Conservation (phyloP, 2,329 filamentous ascomycete species). For the Aureobasidium sp. region DNA sequence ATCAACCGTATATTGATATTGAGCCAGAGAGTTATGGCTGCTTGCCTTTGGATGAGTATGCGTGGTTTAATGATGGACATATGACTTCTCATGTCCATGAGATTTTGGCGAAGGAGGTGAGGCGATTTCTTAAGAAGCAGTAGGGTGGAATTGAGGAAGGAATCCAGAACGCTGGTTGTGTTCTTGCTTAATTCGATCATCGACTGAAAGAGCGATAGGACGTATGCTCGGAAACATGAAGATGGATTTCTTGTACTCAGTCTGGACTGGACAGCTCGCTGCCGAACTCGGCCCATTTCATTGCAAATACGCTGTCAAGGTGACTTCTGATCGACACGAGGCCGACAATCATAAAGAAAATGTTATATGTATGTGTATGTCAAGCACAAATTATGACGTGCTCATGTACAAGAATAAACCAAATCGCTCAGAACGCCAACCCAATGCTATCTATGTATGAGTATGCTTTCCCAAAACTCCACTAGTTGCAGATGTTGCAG, state of each 20-base stretch:
- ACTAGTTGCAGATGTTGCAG: not conserved
- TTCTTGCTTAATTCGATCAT: not conserved
- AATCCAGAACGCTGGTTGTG: not conserved
- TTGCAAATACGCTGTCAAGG: not conserved
- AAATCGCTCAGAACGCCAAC: not conserved
- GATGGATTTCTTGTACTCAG: too few species aligned
- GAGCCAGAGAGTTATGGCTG: conserved; percentile 40
- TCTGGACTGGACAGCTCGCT: too few species aligned
- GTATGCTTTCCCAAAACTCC: not conserved
- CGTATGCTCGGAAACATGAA: too few species aligned
- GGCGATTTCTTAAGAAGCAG: conserved; percentile 13
- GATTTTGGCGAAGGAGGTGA: conserved; percentile 25
- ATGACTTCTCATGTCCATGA: conserved; percentile 35
- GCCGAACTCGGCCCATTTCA: too few species aligned
- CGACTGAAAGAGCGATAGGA: not conserved
- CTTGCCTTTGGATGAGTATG: conserved; percentile 34
- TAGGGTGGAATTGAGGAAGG: not conserved
- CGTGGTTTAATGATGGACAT: conserved; percentile 43
- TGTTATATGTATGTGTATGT: not conserved
- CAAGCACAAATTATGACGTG: not conserved
- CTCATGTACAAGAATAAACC: not conserved
- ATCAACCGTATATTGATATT: conserved; percentile 37
- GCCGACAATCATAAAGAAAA: not conserved
- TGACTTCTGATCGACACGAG: not conserved
- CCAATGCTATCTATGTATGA: not conserved